These are phyloP conservation scores for Flueggea neowawraea DNA, from an alignment of 441 rosid species.

Conservation along the genomic window DNA sequence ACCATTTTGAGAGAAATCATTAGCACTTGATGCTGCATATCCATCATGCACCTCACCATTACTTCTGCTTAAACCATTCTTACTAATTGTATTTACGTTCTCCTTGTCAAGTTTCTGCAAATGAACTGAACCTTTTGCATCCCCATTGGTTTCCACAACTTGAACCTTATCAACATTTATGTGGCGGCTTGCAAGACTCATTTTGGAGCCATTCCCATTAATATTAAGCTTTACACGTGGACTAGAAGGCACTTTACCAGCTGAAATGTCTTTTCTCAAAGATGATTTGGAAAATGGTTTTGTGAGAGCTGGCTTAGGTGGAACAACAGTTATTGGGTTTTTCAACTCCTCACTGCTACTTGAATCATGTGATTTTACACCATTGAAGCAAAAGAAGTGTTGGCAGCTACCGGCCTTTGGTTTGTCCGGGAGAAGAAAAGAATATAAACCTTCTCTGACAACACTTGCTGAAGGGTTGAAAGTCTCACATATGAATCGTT, in stretches of 20 bases:
- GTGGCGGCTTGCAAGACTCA: conserved; percentile 34
- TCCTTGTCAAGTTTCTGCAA: conserved; percentile 40
- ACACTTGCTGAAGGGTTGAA: conserved; percentile 77
- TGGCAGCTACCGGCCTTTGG: conserved; percentile 51
- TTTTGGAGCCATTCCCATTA: conserved; percentile 54
- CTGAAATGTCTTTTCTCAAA: too few species aligned
- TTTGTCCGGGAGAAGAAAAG: conserved; percentile 82
- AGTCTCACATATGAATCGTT: conserved; percentile 71
- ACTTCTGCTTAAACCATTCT: conserved; percentile 29
- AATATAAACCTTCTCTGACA: conserved; percentile 91
- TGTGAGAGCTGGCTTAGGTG: conserved; percentile 29
- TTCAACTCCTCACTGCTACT: conserved; percentile 53
- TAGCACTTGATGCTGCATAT: conserved; percentile 27
- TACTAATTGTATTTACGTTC: conserved; percentile 20
- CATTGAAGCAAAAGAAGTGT: conserved; percentile 33
- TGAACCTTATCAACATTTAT: conserved; percentile 51
- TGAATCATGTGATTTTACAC: too few species aligned
- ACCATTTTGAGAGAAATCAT: conserved; percentile 20
- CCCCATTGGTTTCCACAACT: conserved; percentile 34
- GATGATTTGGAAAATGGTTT: conserved; percentile 35
- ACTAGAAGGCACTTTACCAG: conserved; percentile 50
- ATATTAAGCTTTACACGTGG: conserved; percentile 52
- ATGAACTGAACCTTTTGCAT: conserved; percentile 18
- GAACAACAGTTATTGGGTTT: conserved; percentile 26
- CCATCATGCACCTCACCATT: conserved; percentile 25